phyloP scores from a whole-genome alignment of 2,329 filamentous ascomycete species.

The Talaromyces sp. region DNA sequence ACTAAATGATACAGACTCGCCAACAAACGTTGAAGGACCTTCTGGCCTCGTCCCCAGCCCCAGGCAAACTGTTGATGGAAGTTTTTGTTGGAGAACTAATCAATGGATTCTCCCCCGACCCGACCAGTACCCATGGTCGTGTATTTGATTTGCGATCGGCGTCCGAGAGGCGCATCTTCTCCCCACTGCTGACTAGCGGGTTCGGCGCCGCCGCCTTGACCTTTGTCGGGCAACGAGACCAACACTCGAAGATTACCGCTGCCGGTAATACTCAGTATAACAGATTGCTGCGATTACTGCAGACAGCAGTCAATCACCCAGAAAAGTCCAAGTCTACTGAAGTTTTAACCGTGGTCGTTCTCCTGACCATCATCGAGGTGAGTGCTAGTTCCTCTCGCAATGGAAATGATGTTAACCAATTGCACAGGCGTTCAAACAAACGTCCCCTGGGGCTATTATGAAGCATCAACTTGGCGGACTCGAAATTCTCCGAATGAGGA shows the following conservation, averaged over 20 bases:
- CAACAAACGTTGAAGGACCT: not conserved
- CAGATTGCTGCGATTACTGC: slow-evolving; percentile 16
- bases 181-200: slow-evolving; percentile 18
- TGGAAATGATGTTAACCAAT: not conserved
- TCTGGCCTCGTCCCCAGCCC: slow-evolving; percentile 13
- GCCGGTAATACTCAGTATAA: slow-evolving; percentile 19
- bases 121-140: slow-evolving; percentile 13
- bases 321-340: slow-evolving; percentile 19
- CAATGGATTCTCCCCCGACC: slow-evolving; percentile 18
- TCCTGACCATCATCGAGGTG: slow-evolving; percentile 23
- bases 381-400: not conserved
- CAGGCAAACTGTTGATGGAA: slow-evolving; percentile 18
- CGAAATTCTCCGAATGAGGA: slow-evolving; percentile 17
- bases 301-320: slow-evolving; percentile 16
- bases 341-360: slow-evolving; percentile 18
- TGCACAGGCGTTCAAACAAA: slow-evolving; percentile 22
- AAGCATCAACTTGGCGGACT: slow-evolving; percentile 22
- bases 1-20: not conserved
- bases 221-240: slow-evolving; percentile 18
- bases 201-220: slow-evolving; percentile 21
- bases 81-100: slow-evolving; percentile 21
- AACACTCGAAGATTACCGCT: slow-evolving; percentile 15
- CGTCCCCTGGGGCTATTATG: slow-evolving; percentile 19
- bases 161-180: slow-evolving; percentile 20
- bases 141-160: slow-evolving; percentile 21